phyloP scores from a whole-genome alignment of 257 asterid species.

The Solanum clarkiae region DNA sequence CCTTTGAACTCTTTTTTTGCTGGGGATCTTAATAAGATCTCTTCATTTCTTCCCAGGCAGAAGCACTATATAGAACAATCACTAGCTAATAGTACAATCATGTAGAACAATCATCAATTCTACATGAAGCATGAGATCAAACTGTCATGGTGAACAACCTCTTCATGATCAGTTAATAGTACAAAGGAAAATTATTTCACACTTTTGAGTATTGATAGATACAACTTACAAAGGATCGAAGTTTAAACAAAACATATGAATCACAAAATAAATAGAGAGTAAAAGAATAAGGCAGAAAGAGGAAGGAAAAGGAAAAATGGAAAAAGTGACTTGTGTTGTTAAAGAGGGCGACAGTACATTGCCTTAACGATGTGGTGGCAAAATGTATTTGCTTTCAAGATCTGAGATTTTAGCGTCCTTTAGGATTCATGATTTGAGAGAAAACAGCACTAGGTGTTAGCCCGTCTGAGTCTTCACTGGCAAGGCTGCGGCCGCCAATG shows the following conservation, averaged over 20 bases:
- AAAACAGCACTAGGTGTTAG: conserved; percentile 88
- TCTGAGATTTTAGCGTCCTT: conserved; percentile 42
- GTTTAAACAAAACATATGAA: conserved; percentile 4
- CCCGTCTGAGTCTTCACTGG: conserved; percentile 84
- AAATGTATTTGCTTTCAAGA: not conserved
- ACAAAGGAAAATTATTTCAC: not conserved
- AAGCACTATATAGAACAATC: not conserved
- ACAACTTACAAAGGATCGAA: conserved; percentile 7
- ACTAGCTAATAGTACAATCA: not conserved
- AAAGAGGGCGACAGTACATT: not conserved
- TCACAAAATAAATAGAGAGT: not conserved
- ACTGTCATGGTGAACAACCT: not conserved
- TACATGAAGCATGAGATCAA: not conserved
- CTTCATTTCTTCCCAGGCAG: not conserved
- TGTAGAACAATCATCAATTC: not conserved
- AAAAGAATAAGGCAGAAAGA: conserved; percentile 1
- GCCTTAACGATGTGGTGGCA: not conserved
- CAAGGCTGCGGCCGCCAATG: conserved; percentile 84
- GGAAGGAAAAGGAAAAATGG: not conserved
- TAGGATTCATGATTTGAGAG: conserved; percentile 93
- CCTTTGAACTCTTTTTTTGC: not conserved
- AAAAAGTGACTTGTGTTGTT: not conserved
- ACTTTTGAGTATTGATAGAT: not conserved
- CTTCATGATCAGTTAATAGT: not conserved
- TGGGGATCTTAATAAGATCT: not conserved